Base-by-base conservation (phyloP, 208 protist genomes). In the Acanthamoeba lenticulata region DNA sequence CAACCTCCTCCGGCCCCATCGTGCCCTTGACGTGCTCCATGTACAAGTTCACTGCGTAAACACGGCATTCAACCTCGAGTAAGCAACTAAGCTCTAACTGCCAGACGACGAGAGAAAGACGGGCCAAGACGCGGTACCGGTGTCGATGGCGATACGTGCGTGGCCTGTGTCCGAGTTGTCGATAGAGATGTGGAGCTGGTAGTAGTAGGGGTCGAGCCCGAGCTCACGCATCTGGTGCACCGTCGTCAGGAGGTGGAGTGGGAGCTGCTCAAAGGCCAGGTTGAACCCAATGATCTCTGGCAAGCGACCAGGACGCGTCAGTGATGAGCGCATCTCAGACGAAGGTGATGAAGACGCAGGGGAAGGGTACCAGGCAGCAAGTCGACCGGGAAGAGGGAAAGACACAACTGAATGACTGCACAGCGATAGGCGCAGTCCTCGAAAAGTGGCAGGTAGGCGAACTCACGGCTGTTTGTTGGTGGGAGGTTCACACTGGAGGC, bases 121-220 rank as follows among this genome's bases (percentile, higher is more conserved):
- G 13, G 29, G 24, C 11, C 27, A 19, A 47, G 17, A n/a, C 40
- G 36, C 2, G 21, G 5, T 47, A 79, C 69, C 69, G 4, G 69
- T 47, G 29, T 92, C 52, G 42, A 77, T 74, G 15, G 88, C 88
- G 38, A 92, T 92, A 2, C 65, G 65, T 13, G 88, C 88, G 29
- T 92, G 88, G 27, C 88, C 88, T 2, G 65, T 92, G 55, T 92
- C 49, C 3, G 65, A 69, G 88, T 92, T 92, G 55, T 92, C 88
- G 42, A 92, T 92, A 0, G 88, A 92, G 45, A 92, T 92, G 88
- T 92, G 88, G 29, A 92, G 55, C 45, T 92, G 88, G 45, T 60
- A 92, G 52, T 92, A 92, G 45, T 92, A 92, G 17, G 88, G 49
- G 21, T 92, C 55, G 52, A 92, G 29, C 19, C 40, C 42, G 24